phyloP scores from a whole-genome alignment of 768 basidiomycete genomes.

The Austroboletus eburneus region DNA sequence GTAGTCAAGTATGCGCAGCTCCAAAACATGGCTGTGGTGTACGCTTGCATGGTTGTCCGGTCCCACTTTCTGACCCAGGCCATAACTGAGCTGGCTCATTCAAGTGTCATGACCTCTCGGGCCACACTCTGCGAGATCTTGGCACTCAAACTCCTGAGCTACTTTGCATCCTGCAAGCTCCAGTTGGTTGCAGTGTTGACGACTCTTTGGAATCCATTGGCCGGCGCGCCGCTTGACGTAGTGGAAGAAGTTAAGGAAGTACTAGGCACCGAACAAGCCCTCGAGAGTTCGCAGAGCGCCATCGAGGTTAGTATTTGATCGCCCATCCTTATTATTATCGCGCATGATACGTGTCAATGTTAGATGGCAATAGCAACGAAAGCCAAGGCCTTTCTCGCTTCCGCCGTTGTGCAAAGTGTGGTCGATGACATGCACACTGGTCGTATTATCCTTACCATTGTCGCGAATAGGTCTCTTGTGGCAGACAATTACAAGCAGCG shows the following conservation, averaged over 20 bases:
- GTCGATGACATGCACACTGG: constrained; percentile 85
- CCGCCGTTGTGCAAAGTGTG: constrained; percentile 80
- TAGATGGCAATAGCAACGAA: constrained; percentile 90
- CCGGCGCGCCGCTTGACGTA: constrained; percentile 65
- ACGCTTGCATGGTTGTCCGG: constrained; percentile 72
- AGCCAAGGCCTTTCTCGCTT: constrained; percentile 79
- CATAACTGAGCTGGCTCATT: constrained; percentile 69
- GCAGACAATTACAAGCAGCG: constrained; percentile 87
- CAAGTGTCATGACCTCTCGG: constrained; percentile 63
- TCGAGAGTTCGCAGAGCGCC: constrained; percentile 73
- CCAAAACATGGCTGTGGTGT: constrained; percentile 70
- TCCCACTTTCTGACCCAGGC: constrained; percentile 73
- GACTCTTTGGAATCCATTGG: constrained; percentile 79
- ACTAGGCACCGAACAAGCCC: constrained; percentile 49
- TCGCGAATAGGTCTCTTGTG: constrained; percentile 67
- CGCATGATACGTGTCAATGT: neutral
- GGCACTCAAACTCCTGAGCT: constrained; percentile 79
- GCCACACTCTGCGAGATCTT: constrained; percentile 85
- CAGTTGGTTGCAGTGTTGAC: constrained; percentile 75
- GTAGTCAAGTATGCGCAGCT: constrained; percentile 76
- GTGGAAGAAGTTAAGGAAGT: constrained; percentile 60
- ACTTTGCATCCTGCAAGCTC: constrained; percentile 72
- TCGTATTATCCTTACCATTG: constrained; percentile 62
- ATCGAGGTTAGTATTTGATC: constrained; percentile 61
- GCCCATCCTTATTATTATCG: neutral